Base-by-base conservation (phyloP, 495 filamentous ascomycete genomes). In the Penicillium cosmopolitanum region DNA sequence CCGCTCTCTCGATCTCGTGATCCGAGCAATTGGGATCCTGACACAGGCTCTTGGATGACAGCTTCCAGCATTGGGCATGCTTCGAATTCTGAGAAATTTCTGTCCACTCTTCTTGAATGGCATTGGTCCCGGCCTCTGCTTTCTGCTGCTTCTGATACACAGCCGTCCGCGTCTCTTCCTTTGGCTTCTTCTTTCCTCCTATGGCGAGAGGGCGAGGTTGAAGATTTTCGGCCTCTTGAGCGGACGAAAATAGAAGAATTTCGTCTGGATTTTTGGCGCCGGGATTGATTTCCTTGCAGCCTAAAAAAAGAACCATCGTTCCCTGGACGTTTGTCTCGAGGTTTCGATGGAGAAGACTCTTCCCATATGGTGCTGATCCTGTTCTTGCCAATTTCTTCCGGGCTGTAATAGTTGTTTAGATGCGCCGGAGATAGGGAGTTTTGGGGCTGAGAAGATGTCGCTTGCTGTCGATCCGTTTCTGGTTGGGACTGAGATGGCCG, bases 251-350 rank as follows among this genome's bases (percentile, higher is more conserved):
- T 6, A 71, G 64, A 16, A 75, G 62, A 33, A 78, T 76, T 33
- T 77, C 75, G 71, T 79, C 76, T 18, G 75, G 75, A 52, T 76
- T 78, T 52, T 71, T 75, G 48, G 67, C 64, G 42, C 62, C 55
- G 11, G 72, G 66, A 55, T 74, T 73, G 55, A 79, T 77, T 50
- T 77, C 75, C 66, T 73, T 75, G 71, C 76, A 79, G 12, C 75
- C 76, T 74, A 80, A 76, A 74, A 74, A 80, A 80, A 74, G 75
- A 79, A 13, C 76, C 77, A 28, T 79, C 46, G 12, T 48, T 48
- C 76, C 0, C 60, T 72, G 6, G 68, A 36, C 57, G 25, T 40
- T 66, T 69, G 19, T 66, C 65, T 38, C 66, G 74, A 16, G 57
- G 35, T 13, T 55, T 72, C 70, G 46, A 25, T 8, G 59, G 53